Conservation (phyloP, 352 stramenopile genomes). For the Thalassiosira livingstoniorum region DNA sequence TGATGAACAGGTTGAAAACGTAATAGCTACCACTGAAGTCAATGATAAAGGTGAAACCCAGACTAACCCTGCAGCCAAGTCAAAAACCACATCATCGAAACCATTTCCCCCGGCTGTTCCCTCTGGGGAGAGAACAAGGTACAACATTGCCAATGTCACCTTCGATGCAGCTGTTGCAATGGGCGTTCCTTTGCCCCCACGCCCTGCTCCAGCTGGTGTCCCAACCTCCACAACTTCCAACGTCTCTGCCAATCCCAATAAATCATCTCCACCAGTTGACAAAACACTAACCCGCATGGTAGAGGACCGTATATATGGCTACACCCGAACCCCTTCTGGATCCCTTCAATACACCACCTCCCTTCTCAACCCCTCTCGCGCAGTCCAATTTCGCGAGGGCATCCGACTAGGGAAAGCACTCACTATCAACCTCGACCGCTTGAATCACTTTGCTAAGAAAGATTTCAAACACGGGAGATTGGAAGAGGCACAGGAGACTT, state of each 20-base stretch:
- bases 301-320: conserved; percentile 78
- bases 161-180: conserved; percentile 7
- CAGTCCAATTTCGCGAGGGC: conserved; percentile 81
- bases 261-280: conserved; percentile 71
- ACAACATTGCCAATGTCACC: conserved; percentile 3
- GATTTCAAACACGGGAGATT: conserved; percentile 65
- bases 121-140: conserved; percentile 10
- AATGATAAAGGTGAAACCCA: background rate
- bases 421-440: conserved; percentile 76
- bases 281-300: conserved; percentile 76
- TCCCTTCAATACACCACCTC: conserved; percentile 75
- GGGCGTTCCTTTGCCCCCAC: conserved; percentile 25
- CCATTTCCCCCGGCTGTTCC: background rate
- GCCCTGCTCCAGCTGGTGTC: conserved; percentile 1
- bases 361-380: conserved; percentile 68
- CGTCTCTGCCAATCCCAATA: background rate
- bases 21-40: background rate
- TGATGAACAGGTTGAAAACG: no score
- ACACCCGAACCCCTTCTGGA: conserved; percentile 56
- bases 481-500: conserved; percentile 75
- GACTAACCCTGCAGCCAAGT: no score
- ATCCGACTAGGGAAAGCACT: conserved; percentile 73
- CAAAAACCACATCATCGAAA: no score
- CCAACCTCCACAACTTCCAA: background rate
- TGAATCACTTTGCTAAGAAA: conserved; percentile 82